phyloP scores from a whole-genome alignment of 2,329 filamentous ascomycete genomes.

The Cadophora sp. region DNA sequence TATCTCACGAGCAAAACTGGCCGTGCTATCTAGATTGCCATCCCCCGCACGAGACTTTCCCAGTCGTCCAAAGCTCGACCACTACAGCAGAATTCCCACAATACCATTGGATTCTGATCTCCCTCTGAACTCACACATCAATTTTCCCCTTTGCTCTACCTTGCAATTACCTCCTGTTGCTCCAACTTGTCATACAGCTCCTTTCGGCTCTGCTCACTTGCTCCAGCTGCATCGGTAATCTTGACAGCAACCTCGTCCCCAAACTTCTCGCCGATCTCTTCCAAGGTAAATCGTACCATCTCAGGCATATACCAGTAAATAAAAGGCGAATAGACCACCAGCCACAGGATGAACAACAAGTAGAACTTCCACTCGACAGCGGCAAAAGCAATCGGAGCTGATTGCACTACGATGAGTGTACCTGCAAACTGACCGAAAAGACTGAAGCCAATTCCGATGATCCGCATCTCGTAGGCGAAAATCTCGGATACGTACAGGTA shows the following conservation, averaged over 20 bases:
- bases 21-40: not conserved
- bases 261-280: not conserved
- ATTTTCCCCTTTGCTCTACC: not conserved
- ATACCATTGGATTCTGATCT: too few species aligned
- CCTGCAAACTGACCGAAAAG: not conserved
- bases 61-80: too few species aligned
- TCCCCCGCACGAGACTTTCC: not conserved
- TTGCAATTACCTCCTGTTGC: not conserved
- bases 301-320: not conserved
- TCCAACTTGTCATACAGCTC: not conserved
- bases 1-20: not conserved
- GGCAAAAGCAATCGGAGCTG: not conserved
- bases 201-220: not conserved
- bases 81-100: too few species aligned
- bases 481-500: not conserved
- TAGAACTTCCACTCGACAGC: not conserved
- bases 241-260: conserved; percentile 4
- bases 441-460: not conserved
- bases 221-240: conserved; percentile 1
- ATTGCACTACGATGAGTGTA: not conserved
- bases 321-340: not conserved
- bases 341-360: not conserved
- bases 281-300: not conserved
- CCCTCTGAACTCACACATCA: not conserved
- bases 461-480: not conserved